Evolutionary conservation across 2,329 filamentous ascomycete genomes (phyloP).

Genomic region (Huntiella omanensis): DNA sequence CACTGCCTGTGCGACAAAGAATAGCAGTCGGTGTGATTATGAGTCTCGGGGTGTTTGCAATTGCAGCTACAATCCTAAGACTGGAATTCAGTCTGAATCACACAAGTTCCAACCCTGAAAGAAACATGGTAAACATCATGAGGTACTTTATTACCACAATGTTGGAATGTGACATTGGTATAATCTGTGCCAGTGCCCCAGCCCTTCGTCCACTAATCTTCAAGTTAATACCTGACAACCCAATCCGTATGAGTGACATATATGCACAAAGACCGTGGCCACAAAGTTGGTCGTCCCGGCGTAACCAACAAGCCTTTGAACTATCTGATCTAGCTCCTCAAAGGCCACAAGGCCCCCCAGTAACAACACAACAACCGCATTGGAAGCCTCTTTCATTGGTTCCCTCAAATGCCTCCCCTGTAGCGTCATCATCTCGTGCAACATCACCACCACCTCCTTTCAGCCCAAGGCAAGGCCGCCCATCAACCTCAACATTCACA

Average conservation of each 20-base stretch:
- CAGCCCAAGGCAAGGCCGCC: background rate
- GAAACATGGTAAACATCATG: constrained; percentile 14
- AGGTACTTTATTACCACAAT: constrained; percentile 21
- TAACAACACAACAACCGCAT: background rate
- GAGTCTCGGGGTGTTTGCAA: constrained; percentile 23
- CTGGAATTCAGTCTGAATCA: constrained; percentile 16
- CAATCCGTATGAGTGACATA: background rate
- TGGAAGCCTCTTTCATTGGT: background rate
- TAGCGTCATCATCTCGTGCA: too few relatives aligned
- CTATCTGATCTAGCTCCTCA: background rate
- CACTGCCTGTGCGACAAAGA: constrained; percentile 21
- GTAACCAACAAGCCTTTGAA: background rate
- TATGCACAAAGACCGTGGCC: background rate
- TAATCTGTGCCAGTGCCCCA: constrained; percentile 20
- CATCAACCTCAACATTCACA: background rate
- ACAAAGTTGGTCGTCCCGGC: background rate
- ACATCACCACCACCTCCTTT: background rate
- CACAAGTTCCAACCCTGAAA: constrained; percentile 14
- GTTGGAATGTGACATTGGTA: constrained; percentile 19
- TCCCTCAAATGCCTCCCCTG: too few relatives aligned
- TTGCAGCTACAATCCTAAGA: constrained; percentile 5
- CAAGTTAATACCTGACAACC: constrained; percentile 13
- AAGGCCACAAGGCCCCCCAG: background rate
- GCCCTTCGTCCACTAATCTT: constrained; percentile 17
- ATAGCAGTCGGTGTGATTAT: constrained; percentile 25